A percentile compares a stretch with the other conserved stretches of the same genome.
Evolutionary conservation across 208 protist species (phyloP).

Genomic region (Trypanosoma vivax): DNA sequence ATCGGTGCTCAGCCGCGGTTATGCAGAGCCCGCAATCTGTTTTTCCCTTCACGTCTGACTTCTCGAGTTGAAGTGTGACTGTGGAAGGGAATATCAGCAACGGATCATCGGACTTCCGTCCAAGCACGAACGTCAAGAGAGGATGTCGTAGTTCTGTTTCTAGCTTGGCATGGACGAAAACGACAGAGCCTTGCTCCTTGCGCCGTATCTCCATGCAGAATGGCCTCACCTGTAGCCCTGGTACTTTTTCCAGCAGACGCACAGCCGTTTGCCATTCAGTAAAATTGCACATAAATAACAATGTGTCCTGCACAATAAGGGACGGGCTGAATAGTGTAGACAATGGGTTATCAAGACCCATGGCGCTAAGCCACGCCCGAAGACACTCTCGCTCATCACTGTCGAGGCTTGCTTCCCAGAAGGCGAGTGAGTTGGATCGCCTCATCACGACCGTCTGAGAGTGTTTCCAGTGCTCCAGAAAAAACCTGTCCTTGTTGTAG

Average conservation of each 20-base stretch:
- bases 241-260: constrained; percentile 27
- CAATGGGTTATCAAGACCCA: constrained; percentile 24
- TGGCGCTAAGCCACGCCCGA: constrained; percentile 35
- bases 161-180: constrained; percentile 56
- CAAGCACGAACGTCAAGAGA: constrained; percentile 19
- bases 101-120: not conserved
- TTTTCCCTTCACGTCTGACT: not conserved
- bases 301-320: constrained; percentile 47
- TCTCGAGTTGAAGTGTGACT: constrained; percentile 52
- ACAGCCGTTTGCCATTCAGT: constrained; percentile 45
- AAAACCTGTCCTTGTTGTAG: constrained; percentile 30
- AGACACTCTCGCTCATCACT: constrained; percentile 48
- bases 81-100: constrained; percentile 24
- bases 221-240: constrained; percentile 21
- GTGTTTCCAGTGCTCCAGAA: constrained; percentile 56
- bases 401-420: constrained; percentile 40
- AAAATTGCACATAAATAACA: constrained; percentile 41
- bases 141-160: constrained; percentile 25
- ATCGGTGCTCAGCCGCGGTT: constrained; percentile 56
- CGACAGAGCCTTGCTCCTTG: constrained; percentile 34
- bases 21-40: constrained; percentile 17
- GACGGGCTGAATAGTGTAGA: constrained; percentile 26
- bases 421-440: constrained; percentile 24
- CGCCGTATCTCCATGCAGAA: constrained; percentile 43
- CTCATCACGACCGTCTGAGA: constrained; percentile 36